These are phyloP conservation scores for Vachellia collinsii DNA, from an alignment of 306 rosid genomes.

Conservation along the genomic window DNA sequence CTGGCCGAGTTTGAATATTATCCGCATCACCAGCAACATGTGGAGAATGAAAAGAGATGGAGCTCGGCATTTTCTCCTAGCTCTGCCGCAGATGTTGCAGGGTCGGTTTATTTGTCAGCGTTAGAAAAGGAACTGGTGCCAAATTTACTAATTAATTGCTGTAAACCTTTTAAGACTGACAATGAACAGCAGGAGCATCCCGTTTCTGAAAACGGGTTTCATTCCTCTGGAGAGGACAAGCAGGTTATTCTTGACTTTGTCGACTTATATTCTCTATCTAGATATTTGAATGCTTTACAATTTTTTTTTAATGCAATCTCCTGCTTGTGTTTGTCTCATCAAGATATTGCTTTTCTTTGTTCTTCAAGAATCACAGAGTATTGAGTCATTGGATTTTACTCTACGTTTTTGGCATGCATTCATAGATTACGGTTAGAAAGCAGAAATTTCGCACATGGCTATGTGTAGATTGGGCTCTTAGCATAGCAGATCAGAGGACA, in stretches of 20 bases:
- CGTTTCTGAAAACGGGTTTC: conserved; percentile 66
- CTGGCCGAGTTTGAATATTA: conserved; percentile 83
- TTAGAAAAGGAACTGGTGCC: conserved; percentile 78
- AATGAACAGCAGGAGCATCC: conserved; percentile 64
- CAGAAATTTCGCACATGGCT: background rate
- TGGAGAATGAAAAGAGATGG: conserved; percentile 61
- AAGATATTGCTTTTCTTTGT: conserved; percentile 16
- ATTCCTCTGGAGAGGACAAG: conserved; percentile 63
- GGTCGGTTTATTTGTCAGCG: conserved; percentile 64
- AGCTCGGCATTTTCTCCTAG: conserved; percentile 61
- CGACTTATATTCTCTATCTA: conserved; percentile 19
- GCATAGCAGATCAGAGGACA: background rate
- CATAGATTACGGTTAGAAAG: background rate
- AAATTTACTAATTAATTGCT: conserved; percentile 84
- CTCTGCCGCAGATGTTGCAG: conserved; percentile 86
- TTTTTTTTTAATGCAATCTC: conserved; percentile 9
- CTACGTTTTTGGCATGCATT: background rate
- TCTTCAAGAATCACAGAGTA: background rate
- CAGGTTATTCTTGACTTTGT: conserved; percentile 67
- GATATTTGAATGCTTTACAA: background rate
- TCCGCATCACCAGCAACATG: conserved; percentile 57
- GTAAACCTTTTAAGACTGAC: conserved; percentile 68
- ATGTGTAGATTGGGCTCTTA: background rate
- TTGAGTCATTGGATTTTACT: background rate
- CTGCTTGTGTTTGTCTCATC: background rate